A percentile compares a stretch with the other conserved stretches of the same genome.
phyloP scores from a whole-genome alignment of 2,329 filamentous ascomycete genomes.

The Epichloe gansuensis region DNA sequence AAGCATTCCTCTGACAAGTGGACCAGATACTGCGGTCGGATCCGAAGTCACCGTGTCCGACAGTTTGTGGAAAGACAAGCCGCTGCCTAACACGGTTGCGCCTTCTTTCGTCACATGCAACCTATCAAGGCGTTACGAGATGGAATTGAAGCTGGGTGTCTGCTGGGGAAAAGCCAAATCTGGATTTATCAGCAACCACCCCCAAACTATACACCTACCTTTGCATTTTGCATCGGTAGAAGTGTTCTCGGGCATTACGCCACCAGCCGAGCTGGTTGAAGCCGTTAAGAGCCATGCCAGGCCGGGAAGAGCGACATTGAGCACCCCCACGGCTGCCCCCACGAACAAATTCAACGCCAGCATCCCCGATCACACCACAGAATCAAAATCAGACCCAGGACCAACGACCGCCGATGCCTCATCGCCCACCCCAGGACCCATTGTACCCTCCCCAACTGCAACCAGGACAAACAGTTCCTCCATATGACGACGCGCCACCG shows the following conservation, averaged over 20 bases:
- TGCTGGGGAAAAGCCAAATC: slow-evolving; percentile 52
- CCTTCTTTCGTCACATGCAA: slow-evolving; percentile 87
- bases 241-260: slow-evolving; percentile 78
- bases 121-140: slow-evolving; percentile 65
- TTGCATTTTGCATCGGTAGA: slow-evolving; percentile 62
- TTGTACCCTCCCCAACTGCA: slow-evolving; percentile 46
- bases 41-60: slow-evolving; percentile 60
- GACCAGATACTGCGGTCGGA: slow-evolving; percentile 42
- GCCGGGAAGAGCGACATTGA: slow-evolving; percentile 27
- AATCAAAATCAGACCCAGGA: slow-evolving; percentile 4
- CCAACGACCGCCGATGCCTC: slow-evolving; percentile 11
- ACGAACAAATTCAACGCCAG: slow-evolving; percentile 16
- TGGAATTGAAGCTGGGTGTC: slow-evolving; percentile 71
- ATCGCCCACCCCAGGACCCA: slow-evolving; percentile 31
- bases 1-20: slow-evolving; percentile 52
- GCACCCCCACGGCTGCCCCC: slow-evolving; percentile 25
- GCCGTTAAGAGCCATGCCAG: slow-evolving; percentile 29
- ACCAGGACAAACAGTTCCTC: slow-evolving; percentile 28
- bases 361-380: slow-evolving; percentile 11
- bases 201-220: slow-evolving; percentile 64
- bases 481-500: slow-evolving; percentile 69
- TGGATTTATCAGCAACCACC: slow-evolving; percentile 13
- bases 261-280: slow-evolving; percentile 63
- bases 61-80: slow-evolving; percentile 57
- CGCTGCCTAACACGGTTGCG: slow-evolving; percentile 74